Conservation (phyloP, 306 rosid genomes). For the Hylodesmum podocarpum region DNA sequence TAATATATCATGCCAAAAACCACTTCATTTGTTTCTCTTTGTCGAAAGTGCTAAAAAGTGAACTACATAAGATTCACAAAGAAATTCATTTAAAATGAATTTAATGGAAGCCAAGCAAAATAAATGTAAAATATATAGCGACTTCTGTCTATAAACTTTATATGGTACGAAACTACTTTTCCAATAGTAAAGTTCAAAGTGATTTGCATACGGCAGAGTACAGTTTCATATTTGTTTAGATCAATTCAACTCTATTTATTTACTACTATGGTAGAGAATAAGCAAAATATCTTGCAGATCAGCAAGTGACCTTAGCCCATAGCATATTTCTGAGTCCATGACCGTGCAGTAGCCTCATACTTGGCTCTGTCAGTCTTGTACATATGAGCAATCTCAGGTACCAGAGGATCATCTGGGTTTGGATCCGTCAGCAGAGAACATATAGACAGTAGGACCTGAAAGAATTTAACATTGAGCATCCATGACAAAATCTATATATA, state of each 20-base stretch:
- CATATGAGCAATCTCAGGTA: conserved; percentile 36
- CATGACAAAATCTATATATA: not conserved
- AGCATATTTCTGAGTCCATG: conserved; percentile 40
- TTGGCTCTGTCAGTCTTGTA: conserved; percentile 31
- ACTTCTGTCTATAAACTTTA: not conserved
- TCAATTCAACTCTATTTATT: conserved; percentile 25
- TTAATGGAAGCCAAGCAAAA: not conserved
- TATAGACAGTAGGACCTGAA: conserved; percentile 23
- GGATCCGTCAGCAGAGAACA: conserved; percentile 37
- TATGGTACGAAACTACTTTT: not conserved
- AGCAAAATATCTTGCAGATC: not conserved
- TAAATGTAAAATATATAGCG: not conserved
- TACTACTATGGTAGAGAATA: not conserved
- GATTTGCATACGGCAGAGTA: not conserved
- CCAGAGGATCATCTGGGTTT: conserved; percentile 38
- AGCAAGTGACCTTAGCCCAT: conserved; percentile 13
- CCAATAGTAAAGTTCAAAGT: not conserved
- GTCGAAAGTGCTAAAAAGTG: too few species aligned
- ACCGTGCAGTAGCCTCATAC: conserved; percentile 29
- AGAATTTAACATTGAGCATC: not conserved
- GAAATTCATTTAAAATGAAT: not conserved
- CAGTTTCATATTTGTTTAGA: conserved; percentile 6
- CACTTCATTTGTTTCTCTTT: too few species aligned
- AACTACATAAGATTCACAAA: not conserved
- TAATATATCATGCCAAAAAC: too few species aligned